Base-by-base conservation (phyloP, 73 alveolate genomes). In the Paramecium octaurelia region DNA sequence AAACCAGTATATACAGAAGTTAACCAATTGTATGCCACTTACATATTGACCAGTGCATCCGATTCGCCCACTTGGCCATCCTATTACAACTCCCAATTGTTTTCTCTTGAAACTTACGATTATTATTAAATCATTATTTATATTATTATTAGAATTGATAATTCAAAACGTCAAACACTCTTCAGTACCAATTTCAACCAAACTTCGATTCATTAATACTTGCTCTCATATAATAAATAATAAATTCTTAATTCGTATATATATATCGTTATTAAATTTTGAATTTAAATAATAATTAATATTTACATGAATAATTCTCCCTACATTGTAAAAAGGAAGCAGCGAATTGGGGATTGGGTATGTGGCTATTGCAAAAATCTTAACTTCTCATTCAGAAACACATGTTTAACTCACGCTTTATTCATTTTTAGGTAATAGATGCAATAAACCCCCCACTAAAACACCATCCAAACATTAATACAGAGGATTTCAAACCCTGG, bases 311-410 rank as follows among this genome's bases (percentile, higher is more conserved):
- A 68, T 68, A 68, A 68, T 27, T 68, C 84, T 31, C 84, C 84
- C 29, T 68, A 68, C 27, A 34, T 34, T 27, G 84, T 68, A 0
- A 68, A 68, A 23, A 68, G 21, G 9, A 68, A 68, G 27, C 46
- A 68, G 11, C 1, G 84, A 68, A 68, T 4, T 27, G 96, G 96
- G 1, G 96, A 93, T 64, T 93, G 96, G 96, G 77, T 90, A 9
- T 93, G 96, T 59, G 10, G 42, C 10, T 68, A 42, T 80, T 93
- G 96, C 18, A 76, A 75, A 40, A 93, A 93, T 93, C 58, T 93
- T 59, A 93, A 93, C 34, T 93, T 89, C 42, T 88, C 96, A 27
- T 93, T 93, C 85, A 91, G 96, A 83, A 83, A 46, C 16, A 34
- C 83, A 38, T 93, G 96, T 44, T 91, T 80, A 91, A 68, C 23